Evolutionary conservation across 345 rosid genomes (phyloP).

Genomic region (Eucalyptus pauciflora): DNA sequence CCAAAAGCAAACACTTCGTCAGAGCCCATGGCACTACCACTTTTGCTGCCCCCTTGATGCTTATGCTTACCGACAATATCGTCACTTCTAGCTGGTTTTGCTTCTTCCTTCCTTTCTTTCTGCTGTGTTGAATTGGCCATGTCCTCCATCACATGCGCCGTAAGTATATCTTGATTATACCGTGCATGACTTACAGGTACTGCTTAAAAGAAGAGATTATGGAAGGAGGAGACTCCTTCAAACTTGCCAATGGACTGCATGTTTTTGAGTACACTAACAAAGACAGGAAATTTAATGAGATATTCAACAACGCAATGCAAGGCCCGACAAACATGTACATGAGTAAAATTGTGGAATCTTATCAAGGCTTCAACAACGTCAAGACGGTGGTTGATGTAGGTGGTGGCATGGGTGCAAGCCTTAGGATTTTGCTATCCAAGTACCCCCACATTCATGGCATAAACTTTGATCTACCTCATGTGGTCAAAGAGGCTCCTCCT

Average conservation of each 20-base stretch:
- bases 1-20: conserved; percentile 25
- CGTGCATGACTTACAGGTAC: conserved; percentile 12
- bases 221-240: conserved; percentile 11
- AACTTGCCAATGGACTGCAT: conserved; percentile 2
- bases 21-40: conserved; percentile 5
- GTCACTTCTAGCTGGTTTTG: neutral
- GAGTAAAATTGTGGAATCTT: conserved; percentile 7
- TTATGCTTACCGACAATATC: conserved; percentile 20
- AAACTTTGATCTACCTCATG: conserved; percentile 15
- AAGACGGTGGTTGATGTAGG: conserved; percentile 18
- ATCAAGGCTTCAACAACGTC: conserved; percentile 3
- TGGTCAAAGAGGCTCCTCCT: conserved; percentile 10
- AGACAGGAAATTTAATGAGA: conserved; percentile 12
- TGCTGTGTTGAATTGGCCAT: neutral
- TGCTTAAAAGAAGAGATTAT: conserved; percentile 17
- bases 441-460: conserved; percentile 10
- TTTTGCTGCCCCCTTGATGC: conserved; percentile 19
- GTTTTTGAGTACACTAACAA: conserved; percentile 7
- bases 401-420: conserved; percentile 12
- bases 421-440: neutral
- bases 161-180: conserved; percentile 4
- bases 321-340: conserved; percentile 1
- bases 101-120: neutral
- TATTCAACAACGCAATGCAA: conserved; percentile 11
- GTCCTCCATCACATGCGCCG: neutral